Evolutionary conservation across 495 filamentous ascomycete species (phyloP).

Genomic region (Hyphodiscus hymeniophilus): DNA sequence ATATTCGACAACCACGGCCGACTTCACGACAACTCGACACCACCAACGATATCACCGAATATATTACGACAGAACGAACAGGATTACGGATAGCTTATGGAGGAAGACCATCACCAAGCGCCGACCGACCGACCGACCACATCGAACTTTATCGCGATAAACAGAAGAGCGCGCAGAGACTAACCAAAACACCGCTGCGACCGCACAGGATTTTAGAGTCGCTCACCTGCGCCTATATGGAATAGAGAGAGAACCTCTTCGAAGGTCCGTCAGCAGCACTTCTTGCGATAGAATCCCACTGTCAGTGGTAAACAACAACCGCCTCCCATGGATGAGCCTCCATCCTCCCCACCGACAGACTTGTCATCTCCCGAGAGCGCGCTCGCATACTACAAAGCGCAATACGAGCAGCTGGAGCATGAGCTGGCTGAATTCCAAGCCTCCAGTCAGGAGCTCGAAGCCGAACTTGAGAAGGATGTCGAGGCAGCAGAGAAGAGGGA

Average conservation of each 20-base stretch:
- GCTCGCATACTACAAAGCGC: slow-evolving; percentile 85
- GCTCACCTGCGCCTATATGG: not conserved
- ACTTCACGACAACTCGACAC: slow-evolving; percentile 1
- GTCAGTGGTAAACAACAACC: no score
- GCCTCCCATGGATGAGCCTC: slow-evolving; percentile 52
- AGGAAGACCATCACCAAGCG: not conserved
- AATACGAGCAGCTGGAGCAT: slow-evolving; percentile 87
- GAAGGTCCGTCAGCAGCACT: not conserved
- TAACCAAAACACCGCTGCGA: slow-evolving; percentile 6
- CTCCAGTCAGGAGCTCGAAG: slow-evolving; percentile 87
- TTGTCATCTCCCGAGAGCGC: slow-evolving; percentile 58
- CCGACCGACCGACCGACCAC: not conserved
- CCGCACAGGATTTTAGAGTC: not conserved
- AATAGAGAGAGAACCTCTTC: no score
- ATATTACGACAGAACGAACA: not conserved
- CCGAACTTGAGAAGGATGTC: slow-evolving; percentile 92
- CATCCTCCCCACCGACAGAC: slow-evolving; percentile 53
- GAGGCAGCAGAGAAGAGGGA: slow-evolving; percentile 94
- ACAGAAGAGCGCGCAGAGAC: not conserved
- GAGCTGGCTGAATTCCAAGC: slow-evolving; percentile 92
- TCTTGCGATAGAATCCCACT: no score
- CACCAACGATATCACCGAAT: not conserved
- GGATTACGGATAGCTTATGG: no score
- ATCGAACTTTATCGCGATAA: not conserved
- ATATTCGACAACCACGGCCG: slow-evolving; percentile 4